phyloP scores from a whole-genome alignment of 345 rosid species.

The Citrus unshiu region DNA sequence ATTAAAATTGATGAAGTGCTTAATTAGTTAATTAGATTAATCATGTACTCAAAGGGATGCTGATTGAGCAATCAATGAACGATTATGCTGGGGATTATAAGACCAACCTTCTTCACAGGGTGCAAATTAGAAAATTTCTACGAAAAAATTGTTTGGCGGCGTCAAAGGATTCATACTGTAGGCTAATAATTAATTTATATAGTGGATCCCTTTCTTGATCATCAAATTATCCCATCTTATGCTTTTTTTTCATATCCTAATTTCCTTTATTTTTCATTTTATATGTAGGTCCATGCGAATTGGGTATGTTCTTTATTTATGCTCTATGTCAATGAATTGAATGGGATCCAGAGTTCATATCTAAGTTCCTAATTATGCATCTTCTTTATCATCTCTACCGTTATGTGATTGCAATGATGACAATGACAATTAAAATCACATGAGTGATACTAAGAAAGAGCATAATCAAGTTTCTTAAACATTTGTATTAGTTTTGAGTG shows the following conservation, averaged over 20 bases:
- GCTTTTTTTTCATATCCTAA: too few relatives aligned
- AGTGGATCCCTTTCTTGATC: not conserved
- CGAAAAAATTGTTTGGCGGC: not conserved
- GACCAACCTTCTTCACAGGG: slow-evolving; percentile 6
- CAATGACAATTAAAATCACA: not conserved
- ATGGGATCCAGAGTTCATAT: slow-evolving; percentile 16
- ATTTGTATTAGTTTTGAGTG: not conserved
- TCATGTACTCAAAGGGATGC: not conserved
- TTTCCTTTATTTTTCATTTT: not conserved
- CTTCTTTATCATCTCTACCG: not conserved
- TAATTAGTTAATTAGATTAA: too few relatives aligned
- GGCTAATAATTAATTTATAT: not conserved
- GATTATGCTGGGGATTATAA: not conserved
- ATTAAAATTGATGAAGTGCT: too few relatives aligned
- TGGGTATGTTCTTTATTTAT: not conserved
- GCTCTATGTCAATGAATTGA: not conserved
- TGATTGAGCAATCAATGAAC: not conserved
- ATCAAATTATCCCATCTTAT: not conserved
- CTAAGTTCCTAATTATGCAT: slow-evolving; percentile 14
- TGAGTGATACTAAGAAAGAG: not conserved
- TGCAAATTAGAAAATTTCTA: not conserved
- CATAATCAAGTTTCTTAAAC: not conserved
- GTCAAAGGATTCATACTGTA: slow-evolving; percentile 3
- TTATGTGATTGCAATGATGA: slow-evolving; percentile 6
- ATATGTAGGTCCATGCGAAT: not conserved